Conservation (phyloP, 805 yeast species). For the Torulaspora delbrueckii region DNA sequence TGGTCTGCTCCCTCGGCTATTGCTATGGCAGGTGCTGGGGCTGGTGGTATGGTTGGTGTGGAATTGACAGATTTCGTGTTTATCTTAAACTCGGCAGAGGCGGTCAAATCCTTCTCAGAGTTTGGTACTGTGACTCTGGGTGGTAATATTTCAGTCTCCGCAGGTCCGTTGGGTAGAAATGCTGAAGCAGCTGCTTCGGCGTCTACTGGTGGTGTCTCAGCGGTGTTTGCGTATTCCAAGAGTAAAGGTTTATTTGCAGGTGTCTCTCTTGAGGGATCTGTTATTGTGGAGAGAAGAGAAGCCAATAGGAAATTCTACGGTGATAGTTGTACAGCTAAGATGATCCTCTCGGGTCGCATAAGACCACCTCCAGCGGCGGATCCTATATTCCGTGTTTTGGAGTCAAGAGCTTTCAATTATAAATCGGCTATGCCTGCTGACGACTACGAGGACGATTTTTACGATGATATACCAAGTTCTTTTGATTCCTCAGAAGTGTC, state of each 20-base stretch:
- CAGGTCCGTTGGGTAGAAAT: constrained; percentile 95
- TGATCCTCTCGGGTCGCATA: constrained; percentile 78
- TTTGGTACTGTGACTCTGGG: constrained; percentile 92
- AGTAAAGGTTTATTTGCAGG: constrained; percentile 97
- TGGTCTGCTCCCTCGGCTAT: constrained; percentile 99
- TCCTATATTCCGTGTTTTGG: constrained; percentile 76
- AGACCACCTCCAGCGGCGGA: constrained; percentile 91
- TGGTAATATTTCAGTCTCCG: constrained; percentile 91
- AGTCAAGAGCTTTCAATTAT: constrained; percentile 73
- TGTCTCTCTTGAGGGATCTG: constrained; percentile 94
- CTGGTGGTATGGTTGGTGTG: constrained; percentile 96
- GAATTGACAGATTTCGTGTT: constrained; percentile 95
- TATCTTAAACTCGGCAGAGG: constrained; percentile 77
- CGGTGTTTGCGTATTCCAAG: constrained; percentile 89
- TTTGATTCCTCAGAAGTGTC: constrained; percentile 36
- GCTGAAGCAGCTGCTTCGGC: constrained; percentile 98
- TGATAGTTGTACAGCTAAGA: constrained; percentile 77
- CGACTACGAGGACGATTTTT: constrained; percentile 61
- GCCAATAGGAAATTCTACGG: constrained; percentile 96
- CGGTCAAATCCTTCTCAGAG: constrained; percentile 91
- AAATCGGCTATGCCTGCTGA: constrained; percentile 60
- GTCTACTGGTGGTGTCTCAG: constrained; percentile 78
- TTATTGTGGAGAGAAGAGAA: constrained; percentile 93
- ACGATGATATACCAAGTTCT: constrained; percentile 51
- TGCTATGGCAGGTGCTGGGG: constrained; percentile 96